Conservation (phyloP, 306 rosid species). For the Cucurbita maxima region DNA sequence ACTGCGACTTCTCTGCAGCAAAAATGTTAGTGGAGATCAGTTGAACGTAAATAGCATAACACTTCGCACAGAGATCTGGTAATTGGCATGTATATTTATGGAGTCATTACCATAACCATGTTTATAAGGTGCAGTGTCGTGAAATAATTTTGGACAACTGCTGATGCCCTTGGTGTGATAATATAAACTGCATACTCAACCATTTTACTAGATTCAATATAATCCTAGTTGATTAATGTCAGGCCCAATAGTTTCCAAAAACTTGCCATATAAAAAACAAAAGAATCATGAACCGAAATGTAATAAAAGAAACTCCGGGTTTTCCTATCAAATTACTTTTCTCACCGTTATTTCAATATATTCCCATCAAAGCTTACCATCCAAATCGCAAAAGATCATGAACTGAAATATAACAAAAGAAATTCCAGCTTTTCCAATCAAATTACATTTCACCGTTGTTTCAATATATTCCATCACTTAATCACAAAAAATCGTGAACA, state of each 20-base stretch:
- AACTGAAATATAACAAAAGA: neutral
- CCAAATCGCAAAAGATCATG: neutral
- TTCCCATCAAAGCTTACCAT: neutral
- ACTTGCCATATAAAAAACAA: neutral
- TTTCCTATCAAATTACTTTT: neutral
- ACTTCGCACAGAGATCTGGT: neutral
- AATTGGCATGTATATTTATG: neutral
- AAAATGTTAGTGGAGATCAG: neutral
- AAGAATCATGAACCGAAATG: neutral
- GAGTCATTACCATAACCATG: neutral
- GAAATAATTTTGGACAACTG: neutral
- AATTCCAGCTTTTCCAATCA: neutral
- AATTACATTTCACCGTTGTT: neutral
- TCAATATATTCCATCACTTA: neutral
- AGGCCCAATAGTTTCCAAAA: neutral
- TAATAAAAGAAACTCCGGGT: neutral
- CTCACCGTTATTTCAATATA: neutral
- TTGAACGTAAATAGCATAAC: neutral
- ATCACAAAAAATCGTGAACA: neutral
- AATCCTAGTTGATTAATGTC: neutral
- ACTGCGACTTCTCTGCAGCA: constrained; percentile 17
- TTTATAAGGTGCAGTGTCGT: neutral
- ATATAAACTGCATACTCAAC: neutral
- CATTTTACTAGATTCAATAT: neutral
- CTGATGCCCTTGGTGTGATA: neutral